Conservation (phyloP, 2,329 filamentous ascomycete species). For the Whalleya microplaca region DNA sequence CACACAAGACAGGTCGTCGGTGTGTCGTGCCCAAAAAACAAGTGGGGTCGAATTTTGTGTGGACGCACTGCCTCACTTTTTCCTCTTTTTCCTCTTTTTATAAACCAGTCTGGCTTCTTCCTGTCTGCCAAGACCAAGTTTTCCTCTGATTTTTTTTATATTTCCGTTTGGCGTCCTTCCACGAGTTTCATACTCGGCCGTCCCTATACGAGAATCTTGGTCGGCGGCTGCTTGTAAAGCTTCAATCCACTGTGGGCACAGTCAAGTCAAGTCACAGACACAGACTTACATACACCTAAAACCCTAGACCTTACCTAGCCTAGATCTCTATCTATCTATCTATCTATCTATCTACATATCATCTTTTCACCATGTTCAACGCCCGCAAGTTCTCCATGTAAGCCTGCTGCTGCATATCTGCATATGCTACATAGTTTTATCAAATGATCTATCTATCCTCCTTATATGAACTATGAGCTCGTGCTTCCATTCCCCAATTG, state of each 20-base stretch:
- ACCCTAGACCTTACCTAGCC: not conserved
- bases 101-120: not conserved
- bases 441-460: not conserved
- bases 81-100: not conserved
- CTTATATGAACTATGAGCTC: constrained; percentile 2
- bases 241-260: not conserved
- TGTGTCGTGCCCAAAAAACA: not conserved
- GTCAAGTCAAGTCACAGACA: not conserved
- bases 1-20: not conserved
- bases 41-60: not conserved
- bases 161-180: not conserved
- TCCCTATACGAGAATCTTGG: not conserved
- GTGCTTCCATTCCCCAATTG: not conserved
- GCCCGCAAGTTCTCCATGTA: constrained; percentile 67
- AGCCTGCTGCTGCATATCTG: too few species aligned
- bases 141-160: not conserved
- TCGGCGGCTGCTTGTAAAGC: not conserved
- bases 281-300: not conserved
- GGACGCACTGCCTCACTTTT: not conserved
- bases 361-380: constrained; percentile 50
- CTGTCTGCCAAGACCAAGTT: not conserved
- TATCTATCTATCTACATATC: too few species aligned
- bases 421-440: not conserved
- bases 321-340: too few species aligned
- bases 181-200: not conserved